Percentiles rank a stretch among this genome's conserved stretches.
Evolutionary conservation across 148 eudicot species (phyloP).

Genomic region (Vaccinium myrtillus): DNA sequence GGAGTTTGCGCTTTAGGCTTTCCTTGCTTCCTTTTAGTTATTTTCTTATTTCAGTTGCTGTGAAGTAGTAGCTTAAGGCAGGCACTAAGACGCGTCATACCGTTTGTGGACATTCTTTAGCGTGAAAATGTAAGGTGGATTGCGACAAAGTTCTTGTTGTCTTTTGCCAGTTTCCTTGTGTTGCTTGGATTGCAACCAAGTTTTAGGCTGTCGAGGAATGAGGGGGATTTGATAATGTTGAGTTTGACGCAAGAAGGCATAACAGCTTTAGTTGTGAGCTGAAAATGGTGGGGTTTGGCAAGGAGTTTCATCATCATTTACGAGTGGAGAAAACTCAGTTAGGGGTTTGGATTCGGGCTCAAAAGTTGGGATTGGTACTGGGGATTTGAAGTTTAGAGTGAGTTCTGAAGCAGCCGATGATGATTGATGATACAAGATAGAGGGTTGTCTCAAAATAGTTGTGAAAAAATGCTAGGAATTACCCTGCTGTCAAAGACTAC

Average conservation of each 20-base stretch:
- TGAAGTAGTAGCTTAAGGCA: background rate
- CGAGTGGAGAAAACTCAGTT: slow-evolving; percentile 9
- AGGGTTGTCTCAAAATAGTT: too few species aligned
- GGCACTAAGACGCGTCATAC: background rate
- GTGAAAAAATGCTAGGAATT: too few species aligned
- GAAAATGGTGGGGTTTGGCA: slow-evolving; percentile 31
- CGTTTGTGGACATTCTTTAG: background rate
- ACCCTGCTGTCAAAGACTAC: too few species aligned
- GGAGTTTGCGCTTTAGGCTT: background rate
- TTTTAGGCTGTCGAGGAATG: slow-evolving; percentile 70
- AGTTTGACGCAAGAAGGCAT: slow-evolving; percentile 69
- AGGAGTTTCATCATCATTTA: background rate
- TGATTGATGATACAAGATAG: background rate
- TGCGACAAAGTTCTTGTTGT: too few species aligned
- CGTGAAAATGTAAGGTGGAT: background rate
- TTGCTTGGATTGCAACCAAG: slow-evolving; percentile 75
- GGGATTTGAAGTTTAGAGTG: slow-evolving; percentile 10
- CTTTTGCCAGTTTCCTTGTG: slow-evolving; percentile 55
- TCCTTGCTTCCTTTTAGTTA: background rate
- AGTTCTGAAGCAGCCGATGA: slow-evolving; percentile 22
- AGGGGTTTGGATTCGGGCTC: slow-evolving; percentile 21
- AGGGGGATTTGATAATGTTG: slow-evolving; percentile 90
- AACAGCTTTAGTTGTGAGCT: slow-evolving; percentile 50
- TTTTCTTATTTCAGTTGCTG: background rate
- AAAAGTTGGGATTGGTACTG: slow-evolving; percentile 14